These are phyloP conservation scores for Lagenidium giganteum DNA, from an alignment of 352 stramenopile genomes.

Conservation along the genomic window DNA sequence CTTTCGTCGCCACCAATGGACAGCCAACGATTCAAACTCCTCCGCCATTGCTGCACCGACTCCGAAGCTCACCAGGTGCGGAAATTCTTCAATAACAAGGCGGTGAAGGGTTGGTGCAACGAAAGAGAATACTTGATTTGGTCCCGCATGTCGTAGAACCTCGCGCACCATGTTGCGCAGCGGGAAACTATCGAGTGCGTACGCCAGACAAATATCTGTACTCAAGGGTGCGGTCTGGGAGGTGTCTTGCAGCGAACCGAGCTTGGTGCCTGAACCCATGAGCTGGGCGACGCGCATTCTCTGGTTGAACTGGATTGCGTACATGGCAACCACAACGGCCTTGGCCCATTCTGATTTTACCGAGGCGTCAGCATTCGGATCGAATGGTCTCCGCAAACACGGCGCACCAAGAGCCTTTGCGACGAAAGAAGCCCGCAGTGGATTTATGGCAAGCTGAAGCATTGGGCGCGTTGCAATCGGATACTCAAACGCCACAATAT, in stretches of 20 bases:
- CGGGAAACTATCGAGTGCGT: conserved; percentile 33
- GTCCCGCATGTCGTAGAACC: conserved; percentile 23
- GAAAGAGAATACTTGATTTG: conserved; percentile 34
- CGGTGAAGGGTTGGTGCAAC: conserved; percentile 33
- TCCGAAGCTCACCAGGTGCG: conserved; percentile 8
- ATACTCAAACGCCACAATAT: conserved; percentile 56
- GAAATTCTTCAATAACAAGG: conserved; percentile 42
- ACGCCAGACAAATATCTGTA: conserved; percentile 36
- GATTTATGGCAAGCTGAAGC: conserved; percentile 46
- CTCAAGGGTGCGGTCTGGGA: too few relatives aligned
- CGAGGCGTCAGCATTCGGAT: too few relatives aligned
- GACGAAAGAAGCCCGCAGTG: too few relatives aligned
- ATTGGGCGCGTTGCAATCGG: conserved; percentile 37
- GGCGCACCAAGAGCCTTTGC: too few relatives aligned
- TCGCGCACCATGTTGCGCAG: conserved; percentile 38
- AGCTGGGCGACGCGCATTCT: conserved; percentile 39
- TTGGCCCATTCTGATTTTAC: conserved; percentile 32
- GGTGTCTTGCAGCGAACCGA: conserved; percentile 33
- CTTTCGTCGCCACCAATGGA: too few relatives aligned
- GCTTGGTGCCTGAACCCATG: conserved; percentile 39
- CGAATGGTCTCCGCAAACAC: too few relatives aligned
- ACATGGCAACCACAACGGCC: conserved; percentile 30
- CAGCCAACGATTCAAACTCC: too few relatives aligned
- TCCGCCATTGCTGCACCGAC: too few relatives aligned
- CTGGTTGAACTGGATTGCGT: conserved; percentile 54